Conservation (phyloP, 192 early-diverging fungal species). For the Linderina pennispora region DNA sequence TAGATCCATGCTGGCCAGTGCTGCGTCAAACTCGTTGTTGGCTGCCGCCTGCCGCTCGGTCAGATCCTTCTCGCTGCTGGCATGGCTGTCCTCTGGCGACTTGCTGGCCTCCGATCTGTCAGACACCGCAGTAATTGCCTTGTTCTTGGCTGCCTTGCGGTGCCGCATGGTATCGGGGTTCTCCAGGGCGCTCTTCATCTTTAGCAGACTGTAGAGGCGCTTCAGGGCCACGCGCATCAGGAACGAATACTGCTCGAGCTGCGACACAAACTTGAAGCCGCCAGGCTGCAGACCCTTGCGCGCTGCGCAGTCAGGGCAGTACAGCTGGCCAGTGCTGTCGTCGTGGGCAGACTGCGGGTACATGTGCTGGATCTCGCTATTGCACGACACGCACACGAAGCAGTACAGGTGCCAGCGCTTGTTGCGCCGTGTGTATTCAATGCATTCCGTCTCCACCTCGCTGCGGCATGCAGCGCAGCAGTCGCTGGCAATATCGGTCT, state of each 20-base stretch:
- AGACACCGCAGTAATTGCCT: no score
- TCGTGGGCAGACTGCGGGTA: constrained; percentile 54
- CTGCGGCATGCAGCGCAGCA: constrained; percentile 70
- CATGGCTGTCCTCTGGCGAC: constrained; percentile 3
- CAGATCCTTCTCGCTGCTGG: constrained; percentile 1
- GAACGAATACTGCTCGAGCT: constrained; percentile 89
- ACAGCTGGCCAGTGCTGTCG: constrained; percentile 27
- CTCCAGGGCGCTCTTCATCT: constrained; percentile 50
- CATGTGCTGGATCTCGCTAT: constrained; percentile 44
- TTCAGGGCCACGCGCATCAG: constrained; percentile 76
- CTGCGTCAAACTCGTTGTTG: constrained; percentile 39
- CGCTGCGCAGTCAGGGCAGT: constrained; percentile 51
- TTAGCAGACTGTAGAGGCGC: constrained; percentile 72
- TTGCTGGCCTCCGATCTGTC: no score
- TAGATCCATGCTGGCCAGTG: constrained; percentile 28
- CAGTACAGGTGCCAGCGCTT: constrained; percentile 82
- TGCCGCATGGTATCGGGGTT: constrained; percentile 17
- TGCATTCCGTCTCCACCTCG: constrained; percentile 85
- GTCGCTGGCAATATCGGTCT: constrained; percentile 67
- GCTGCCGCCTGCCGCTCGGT: constrained; percentile 5
- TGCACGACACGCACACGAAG: constrained; percentile 71
- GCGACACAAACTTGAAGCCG: constrained; percentile 70
- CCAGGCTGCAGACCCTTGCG: constrained; percentile 29
- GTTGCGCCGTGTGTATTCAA: constrained; percentile 48
- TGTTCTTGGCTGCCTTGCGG: constrained; percentile 18